Percentiles rank a stretch among this genome's conserved stretches.
These are phyloP conservation scores for Yamadazyma friedrichii DNA, from an alignment of 1,139 yeast species.

Conservation along the genomic window DNA sequence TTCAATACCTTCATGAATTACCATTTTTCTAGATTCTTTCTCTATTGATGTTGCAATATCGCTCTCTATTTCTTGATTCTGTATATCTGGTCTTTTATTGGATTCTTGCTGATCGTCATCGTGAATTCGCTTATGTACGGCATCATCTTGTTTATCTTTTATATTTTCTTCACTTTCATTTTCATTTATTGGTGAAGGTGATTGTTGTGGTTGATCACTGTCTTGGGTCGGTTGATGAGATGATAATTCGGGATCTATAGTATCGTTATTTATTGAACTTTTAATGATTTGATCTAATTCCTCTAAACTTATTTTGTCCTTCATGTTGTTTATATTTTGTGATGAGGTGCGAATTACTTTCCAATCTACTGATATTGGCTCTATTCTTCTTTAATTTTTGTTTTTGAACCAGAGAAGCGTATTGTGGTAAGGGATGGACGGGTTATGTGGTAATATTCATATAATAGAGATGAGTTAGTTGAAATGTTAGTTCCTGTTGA, in stretches of 20 bases:
- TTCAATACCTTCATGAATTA: constrained; percentile 22
- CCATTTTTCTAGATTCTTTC: constrained; percentile 7
- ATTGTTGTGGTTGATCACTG: neutral
- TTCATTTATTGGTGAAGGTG: neutral
- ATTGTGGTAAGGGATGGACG: no score
- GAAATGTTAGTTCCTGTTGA: no score
- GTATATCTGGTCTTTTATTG: neutral
- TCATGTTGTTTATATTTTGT: constrained; percentile 7
- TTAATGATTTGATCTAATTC: constrained; percentile 8
- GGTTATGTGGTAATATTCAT: no score
- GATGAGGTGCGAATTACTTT: constrained; percentile 7
- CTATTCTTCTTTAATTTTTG: no score
- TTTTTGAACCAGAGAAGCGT: no score
- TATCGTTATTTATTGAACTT: constrained; percentile 5
- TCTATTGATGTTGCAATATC: neutral
- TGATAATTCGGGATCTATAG: constrained; percentile 7
- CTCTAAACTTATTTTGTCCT: constrained; percentile 7
- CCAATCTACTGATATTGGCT: no score
- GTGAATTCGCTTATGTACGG: neutral
- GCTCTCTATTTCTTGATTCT: neutral
- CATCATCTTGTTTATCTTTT: neutral
- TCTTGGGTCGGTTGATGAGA: neutral
- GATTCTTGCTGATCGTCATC: neutral
- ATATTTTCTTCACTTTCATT: neutral
- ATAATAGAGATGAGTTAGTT: no score